Percentiles rank a stretch among this genome's conserved stretches.
Evolutionary conservation across 2,329 filamentous ascomycete genomes (phyloP).

Genomic region (Trichoderma cornu-damae): DNA sequence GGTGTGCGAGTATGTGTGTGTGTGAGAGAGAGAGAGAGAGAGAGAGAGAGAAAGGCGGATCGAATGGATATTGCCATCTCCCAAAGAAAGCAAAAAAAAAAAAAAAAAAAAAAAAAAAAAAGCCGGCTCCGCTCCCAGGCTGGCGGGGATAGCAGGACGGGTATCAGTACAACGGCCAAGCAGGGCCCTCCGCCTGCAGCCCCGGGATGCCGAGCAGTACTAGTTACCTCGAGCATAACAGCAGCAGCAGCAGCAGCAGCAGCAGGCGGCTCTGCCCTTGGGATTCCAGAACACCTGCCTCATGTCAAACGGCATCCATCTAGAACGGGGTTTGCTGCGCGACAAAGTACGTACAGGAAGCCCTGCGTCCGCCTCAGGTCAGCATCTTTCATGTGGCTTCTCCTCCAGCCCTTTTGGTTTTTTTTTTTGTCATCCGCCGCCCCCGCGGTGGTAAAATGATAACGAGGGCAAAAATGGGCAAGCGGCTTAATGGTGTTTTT

Average conservation of each 20-base stretch:
- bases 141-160: background rate
- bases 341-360: slow-evolving; percentile 16
- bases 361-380: slow-evolving; percentile 16
- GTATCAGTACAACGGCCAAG: background rate
- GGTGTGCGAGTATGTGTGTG: too few relatives aligned
- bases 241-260: too few relatives aligned
- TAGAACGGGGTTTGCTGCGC: slow-evolving; percentile 14
- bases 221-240: too few relatives aligned
- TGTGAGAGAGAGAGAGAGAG: too few relatives aligned
- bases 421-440: background rate
- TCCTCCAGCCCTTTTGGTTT: background rate
- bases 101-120: too few relatives aligned
- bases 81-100: too few relatives aligned
- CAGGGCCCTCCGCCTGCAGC: background rate
- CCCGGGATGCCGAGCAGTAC: too few relatives aligned
- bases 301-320: slow-evolving; percentile 5
- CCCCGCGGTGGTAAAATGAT: background rate
- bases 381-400: slow-evolving; percentile 7
- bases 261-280: too few relatives aligned
- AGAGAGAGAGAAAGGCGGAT: background rate
- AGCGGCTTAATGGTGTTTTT: background rate
- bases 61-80: too few relatives aligned
- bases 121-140: too few relatives aligned
- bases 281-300: background rate
- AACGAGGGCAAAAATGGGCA: background rate